Percentiles rank a stretch among this genome's conserved stretches.
These are phyloP conservation scores for Neobulgaria alba DNA, from an alignment of 2,329 filamentous ascomycete genomes.

Conservation along the genomic window DNA sequence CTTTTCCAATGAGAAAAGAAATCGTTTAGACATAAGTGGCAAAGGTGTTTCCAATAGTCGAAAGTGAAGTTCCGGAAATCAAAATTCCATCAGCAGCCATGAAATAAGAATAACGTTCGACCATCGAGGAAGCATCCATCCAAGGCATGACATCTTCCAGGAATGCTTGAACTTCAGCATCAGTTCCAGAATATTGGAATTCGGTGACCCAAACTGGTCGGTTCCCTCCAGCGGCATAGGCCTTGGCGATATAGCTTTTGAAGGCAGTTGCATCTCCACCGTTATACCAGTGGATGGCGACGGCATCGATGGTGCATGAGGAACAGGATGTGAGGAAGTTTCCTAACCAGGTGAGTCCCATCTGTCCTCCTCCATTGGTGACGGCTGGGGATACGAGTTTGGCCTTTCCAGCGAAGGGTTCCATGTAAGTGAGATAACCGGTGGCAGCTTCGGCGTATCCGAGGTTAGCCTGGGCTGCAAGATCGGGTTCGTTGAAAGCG, in stretches of 20 bases:
- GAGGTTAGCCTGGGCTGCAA: slow-evolving; percentile 46
- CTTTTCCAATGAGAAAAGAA: too few species aligned
- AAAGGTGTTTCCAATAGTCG: slow-evolving; percentile 9
- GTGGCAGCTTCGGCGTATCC: slow-evolving; percentile 29
- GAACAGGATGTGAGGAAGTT: slow-evolving; percentile 35
- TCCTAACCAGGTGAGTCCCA: slow-evolving; percentile 37
- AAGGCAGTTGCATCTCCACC: slow-evolving; percentile 30
- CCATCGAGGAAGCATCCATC: slow-evolving; percentile 32
- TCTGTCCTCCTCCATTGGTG: slow-evolving; percentile 35
- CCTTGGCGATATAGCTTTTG: slow-evolving; percentile 34
- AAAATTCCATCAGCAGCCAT: slow-evolving; percentile 28
- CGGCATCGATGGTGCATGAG: slow-evolving; percentile 36
- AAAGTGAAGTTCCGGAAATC: slow-evolving; percentile 8
- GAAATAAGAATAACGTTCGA: slow-evolving; percentile 36
- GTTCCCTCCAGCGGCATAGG: slow-evolving; percentile 29
- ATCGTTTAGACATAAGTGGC: too few species aligned
- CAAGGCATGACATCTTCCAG: slow-evolving; percentile 35
- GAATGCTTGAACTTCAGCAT: slow-evolving; percentile 31
- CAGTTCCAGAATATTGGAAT: slow-evolving; percentile 31
- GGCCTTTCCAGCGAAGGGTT: slow-evolving; percentile 36
- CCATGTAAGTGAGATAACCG: slow-evolving; percentile 35
- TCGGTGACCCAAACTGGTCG: slow-evolving; percentile 40
- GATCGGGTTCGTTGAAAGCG: slow-evolving; percentile 67
- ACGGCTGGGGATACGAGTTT: slow-evolving; percentile 39
- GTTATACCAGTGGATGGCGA: slow-evolving; percentile 41